phyloP scores from a whole-genome alignment of 257 asterid species.

The Capsicum pubescens region DNA sequence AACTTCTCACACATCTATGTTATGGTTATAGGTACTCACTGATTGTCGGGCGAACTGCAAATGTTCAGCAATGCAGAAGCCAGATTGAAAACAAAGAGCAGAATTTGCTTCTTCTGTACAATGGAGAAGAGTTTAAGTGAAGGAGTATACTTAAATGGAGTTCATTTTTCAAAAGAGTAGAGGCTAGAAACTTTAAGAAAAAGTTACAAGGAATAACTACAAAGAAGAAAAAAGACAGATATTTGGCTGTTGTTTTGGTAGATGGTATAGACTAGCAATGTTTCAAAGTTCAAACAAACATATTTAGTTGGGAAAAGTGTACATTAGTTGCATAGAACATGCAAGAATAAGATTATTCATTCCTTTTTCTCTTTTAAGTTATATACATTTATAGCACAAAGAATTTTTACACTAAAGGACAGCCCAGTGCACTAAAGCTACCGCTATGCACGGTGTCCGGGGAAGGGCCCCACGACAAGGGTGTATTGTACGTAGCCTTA shows the following conservation, averaged over 20 bases:
- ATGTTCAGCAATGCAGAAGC: conserved; percentile 56
- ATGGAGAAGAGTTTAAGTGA: conserved; percentile 22
- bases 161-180: conserved; percentile 18
- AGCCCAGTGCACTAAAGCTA: no score
- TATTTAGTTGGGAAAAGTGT: conserved; percentile 1
- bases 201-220: conserved; percentile 3
- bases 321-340: conserved; percentile 21
- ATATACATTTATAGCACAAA: neutral
- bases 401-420: neutral
- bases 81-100: conserved; percentile 37
- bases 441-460: no score
- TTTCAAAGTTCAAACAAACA: conserved; percentile 23
- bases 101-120: conserved; percentile 35
- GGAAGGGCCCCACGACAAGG: no score
- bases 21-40: conserved; percentile 53
- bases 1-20: conserved; percentile 3
- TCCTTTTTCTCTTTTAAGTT: neutral
- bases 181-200: neutral
- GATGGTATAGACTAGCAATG: conserved; percentile 24
- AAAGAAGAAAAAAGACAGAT: neutral
- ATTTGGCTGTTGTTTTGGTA: neutral
- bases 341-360: conserved; percentile 20
- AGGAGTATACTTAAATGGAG: neutral
- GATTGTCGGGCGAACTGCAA: conserved; percentile 68
- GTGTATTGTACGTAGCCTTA: no score